A percentile compares a stretch with the other conserved stretches of the same genome.
These are phyloP conservation scores for Filobasidium wieringae DNA, from an alignment of 768 basidiomycete species.

Conservation along the genomic window DNA sequence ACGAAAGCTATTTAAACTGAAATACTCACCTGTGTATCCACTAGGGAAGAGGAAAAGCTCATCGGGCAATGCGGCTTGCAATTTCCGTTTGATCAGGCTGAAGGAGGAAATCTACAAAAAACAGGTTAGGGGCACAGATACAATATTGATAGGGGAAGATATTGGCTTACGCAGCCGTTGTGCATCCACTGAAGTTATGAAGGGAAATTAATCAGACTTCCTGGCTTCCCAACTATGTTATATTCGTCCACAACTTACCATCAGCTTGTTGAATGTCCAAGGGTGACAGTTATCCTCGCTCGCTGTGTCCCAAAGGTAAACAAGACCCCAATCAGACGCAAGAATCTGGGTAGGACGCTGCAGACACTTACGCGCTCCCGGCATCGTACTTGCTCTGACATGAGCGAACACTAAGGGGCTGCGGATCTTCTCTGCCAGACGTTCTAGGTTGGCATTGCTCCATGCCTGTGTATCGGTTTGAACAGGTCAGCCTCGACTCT, in stretches of 20 bases:
- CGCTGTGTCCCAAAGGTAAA: slow-evolving; percentile 15
- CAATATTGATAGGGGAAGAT: not conserved
- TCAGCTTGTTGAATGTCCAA: slow-evolving; percentile 78
- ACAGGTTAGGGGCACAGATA: not conserved
- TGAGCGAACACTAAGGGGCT: slow-evolving; percentile 91
- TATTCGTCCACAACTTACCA: slow-evolving; percentile 49
- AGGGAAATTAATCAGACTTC: not conserved
- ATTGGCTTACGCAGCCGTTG: slow-evolving; percentile 54
- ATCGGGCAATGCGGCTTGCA: slow-evolving; percentile 68
- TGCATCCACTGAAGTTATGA: slow-evolving; percentile 68
- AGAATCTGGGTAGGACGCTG: not conserved
- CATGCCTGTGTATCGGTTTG: slow-evolving; percentile 57
- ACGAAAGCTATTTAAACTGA: slow-evolving; percentile 12
- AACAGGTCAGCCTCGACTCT: not conserved
- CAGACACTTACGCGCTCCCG: slow-evolving; percentile 33
- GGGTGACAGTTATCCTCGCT: slow-evolving; percentile 54
- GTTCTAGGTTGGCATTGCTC: slow-evolving; percentile 88
- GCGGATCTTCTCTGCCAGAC: slow-evolving; percentile 93
- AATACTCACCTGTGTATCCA: slow-evolving; percentile 71
- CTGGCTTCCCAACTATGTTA: not conserved
- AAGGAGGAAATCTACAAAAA: slow-evolving; percentile 58
- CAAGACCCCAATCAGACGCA: not conserved
- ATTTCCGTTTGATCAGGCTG: slow-evolving; percentile 59
- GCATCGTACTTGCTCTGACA: slow-evolving; percentile 73
- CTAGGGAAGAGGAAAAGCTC: slow-evolving; percentile 73